These are phyloP conservation scores for Geosmithia morbida DNA, from an alignment of 2,329 filamentous ascomycete genomes.

Conservation along the genomic window DNA sequence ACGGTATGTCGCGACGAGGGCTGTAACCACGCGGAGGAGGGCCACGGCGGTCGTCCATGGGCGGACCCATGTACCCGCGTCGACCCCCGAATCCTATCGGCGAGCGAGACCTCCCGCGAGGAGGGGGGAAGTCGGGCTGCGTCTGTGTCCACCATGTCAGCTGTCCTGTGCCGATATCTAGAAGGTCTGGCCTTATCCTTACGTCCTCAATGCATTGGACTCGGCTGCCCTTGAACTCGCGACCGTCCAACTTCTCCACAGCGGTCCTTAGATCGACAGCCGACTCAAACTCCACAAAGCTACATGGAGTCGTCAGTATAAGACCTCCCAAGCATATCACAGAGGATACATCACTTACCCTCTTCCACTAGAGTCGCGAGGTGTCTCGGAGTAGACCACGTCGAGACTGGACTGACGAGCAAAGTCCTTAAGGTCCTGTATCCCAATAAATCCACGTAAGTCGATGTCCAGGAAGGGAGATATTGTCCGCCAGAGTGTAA, in stretches of 20 bases:
- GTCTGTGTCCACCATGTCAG: slow-evolving; percentile 34
- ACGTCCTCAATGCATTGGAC: slow-evolving; percentile 86
- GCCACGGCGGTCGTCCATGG: slow-evolving; percentile 65
- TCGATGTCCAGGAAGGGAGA: slow-evolving; percentile 41
- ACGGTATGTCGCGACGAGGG: slow-evolving; percentile 54
- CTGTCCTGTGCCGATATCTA: slow-evolving; percentile 1
- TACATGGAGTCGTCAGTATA: slow-evolving; percentile 18
- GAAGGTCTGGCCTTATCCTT: slow-evolving; percentile 18
- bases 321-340: not conserved
- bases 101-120: slow-evolving; percentile 66
- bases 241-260: slow-evolving; percentile 85
- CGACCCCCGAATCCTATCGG: slow-evolving; percentile 44
- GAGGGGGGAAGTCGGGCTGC: slow-evolving; percentile 60
- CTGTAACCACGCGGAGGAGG: slow-evolving; percentile 68
- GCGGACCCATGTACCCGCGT: slow-evolving; percentile 37
- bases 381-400: slow-evolving; percentile 95
- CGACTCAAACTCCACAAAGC: slow-evolving; percentile 96
- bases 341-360: slow-evolving; percentile 42
- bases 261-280: slow-evolving; percentile 78
- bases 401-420: slow-evolving; percentile 92
- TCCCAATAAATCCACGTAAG: slow-evolving; percentile 61
- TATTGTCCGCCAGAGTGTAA: slow-evolving; percentile 6
- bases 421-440: slow-evolving; percentile 99
- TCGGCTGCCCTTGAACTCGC: slow-evolving; percentile 80
- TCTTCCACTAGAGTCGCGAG: slow-evolving; percentile 80